A percentile compares a stretch with the other conserved stretches of the same genome.
These are phyloP conservation scores for Elsinoe arachidis DNA, from an alignment of 2,329 filamentous ascomycete species.

Conservation along the genomic window DNA sequence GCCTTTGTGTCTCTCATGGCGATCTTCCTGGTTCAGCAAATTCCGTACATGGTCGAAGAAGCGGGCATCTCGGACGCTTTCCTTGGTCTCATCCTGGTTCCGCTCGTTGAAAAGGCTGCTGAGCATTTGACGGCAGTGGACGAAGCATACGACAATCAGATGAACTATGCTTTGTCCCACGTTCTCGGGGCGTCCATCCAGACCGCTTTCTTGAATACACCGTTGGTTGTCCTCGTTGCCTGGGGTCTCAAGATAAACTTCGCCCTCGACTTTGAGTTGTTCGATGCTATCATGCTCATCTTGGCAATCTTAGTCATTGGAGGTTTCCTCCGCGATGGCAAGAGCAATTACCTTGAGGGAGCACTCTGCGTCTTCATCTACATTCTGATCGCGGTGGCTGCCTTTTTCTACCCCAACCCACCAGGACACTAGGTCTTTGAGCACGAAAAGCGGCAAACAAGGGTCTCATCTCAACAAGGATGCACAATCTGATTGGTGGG, in stretches of 20 bases:
- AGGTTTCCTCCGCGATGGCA: constrained; percentile 77
- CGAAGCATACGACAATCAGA: constrained; percentile 70
- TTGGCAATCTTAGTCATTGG: constrained; percentile 79
- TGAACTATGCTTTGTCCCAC: constrained; percentile 74
- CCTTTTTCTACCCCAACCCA: constrained; percentile 49
- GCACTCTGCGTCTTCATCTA: constrained; percentile 66
- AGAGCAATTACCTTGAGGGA: constrained; percentile 86
- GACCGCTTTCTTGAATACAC: constrained; percentile 80
- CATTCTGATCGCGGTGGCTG: constrained; percentile 52
- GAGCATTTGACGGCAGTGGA: constrained; percentile 78
- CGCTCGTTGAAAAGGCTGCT: constrained; percentile 75
- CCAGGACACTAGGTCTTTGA: background rate
- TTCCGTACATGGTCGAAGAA: constrained; percentile 50
- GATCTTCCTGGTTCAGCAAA: constrained; percentile 66
- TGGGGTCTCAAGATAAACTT: constrained; percentile 66
- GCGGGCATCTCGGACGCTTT: constrained; percentile 47
- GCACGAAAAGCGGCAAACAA: too few species aligned
- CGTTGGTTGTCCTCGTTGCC: constrained; percentile 71
- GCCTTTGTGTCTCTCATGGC: constrained; percentile 65
- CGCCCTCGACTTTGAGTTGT: constrained; percentile 77
- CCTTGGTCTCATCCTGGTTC: constrained; percentile 65
- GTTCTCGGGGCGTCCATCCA: constrained; percentile 82
- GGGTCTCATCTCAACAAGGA: too few species aligned
- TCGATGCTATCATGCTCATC: constrained; percentile 74
- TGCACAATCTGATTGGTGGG: too few species aligned